Percentiles rank a stretch among this genome's conserved stretches.
Conservation (phyloP, 2,329 filamentous ascomycete genomes). For the Fusarium buharicum region DNA sequence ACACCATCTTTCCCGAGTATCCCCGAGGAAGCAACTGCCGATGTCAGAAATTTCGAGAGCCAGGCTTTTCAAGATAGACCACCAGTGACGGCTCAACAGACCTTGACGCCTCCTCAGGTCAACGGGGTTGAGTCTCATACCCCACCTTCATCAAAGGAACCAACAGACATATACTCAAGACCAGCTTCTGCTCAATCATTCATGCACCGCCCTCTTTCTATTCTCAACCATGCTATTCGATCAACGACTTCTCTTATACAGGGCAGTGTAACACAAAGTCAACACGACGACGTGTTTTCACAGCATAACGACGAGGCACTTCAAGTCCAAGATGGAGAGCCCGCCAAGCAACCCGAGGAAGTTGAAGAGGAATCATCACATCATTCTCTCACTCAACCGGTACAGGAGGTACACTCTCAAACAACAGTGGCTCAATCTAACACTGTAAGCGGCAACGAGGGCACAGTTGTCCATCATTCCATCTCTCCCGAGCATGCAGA, state of each 20-base stretch:
- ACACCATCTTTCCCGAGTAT: slow-evolving; percentile 26
- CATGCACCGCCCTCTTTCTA: slow-evolving; percentile 16
- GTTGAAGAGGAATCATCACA: slow-evolving; percentile 8
- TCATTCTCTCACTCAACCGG: neutral
- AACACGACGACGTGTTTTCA: slow-evolving; percentile 2
- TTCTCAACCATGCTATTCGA: slow-evolving; percentile 16
- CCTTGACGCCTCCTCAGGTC: slow-evolving; percentile 3
- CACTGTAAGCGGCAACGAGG: slow-evolving; percentile 12
- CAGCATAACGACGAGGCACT: slow-evolving; percentile 6
- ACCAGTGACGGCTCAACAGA: slow-evolving; percentile 6
- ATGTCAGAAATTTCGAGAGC: slow-evolving; percentile 28
- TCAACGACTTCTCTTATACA: slow-evolving; percentile 21
- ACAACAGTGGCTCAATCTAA: slow-evolving; percentile 6
- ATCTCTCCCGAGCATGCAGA: slow-evolving; percentile 6
- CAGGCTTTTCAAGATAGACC: slow-evolving; percentile 17
- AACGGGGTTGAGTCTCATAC: slow-evolving; percentile 19
- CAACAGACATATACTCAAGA: neutral
- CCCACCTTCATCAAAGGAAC: slow-evolving; percentile 18
- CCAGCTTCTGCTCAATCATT: slow-evolving; percentile 23
- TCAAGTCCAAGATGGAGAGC: slow-evolving; percentile 5
- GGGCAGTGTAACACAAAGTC: neutral
- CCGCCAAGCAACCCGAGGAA: neutral
- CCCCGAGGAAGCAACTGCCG: slow-evolving; percentile 25
- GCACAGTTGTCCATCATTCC: slow-evolving; percentile 11
- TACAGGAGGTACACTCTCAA: slow-evolving; percentile 8